A percentile compares a stretch with the other conserved stretches of the same genome.
Conservation (phyloP, 257 asterid species). For the Ilex asprella region DNA sequence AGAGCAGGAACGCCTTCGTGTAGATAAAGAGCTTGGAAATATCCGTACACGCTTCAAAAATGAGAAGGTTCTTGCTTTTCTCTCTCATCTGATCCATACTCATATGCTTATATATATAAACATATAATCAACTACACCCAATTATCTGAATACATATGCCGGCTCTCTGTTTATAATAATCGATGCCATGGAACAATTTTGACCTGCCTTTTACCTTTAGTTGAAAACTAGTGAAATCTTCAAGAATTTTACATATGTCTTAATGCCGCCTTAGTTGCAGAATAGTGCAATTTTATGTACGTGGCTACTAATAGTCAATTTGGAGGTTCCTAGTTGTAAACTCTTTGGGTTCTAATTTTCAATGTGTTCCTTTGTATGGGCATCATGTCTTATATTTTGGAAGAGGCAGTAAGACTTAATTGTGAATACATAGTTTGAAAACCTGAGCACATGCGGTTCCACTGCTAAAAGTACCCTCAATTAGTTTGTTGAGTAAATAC, state of each 20-base stretch:
- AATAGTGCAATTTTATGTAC: no score
- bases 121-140: no score
- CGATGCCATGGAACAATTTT: no score
- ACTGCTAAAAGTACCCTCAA: no score
- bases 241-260: not conserved
- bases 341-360: not conserved
- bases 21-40: conserved; percentile 94
- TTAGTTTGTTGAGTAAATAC: no score
- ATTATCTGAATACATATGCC: no score
- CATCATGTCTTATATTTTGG: not conserved
- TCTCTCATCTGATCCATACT: not conserved
- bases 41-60: conserved; percentile 86
- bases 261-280: not conserved
- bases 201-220: no score
- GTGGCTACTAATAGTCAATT: not conserved
- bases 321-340: not conserved
- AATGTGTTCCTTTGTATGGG: not conserved
- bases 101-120: not conserved
- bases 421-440: no score
- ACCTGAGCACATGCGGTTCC: no score
- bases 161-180: no score
- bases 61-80: conserved; percentile 48
- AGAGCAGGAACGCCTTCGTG: conserved; percentile 95
- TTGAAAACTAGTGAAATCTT: no score
- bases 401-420: not conserved